Evolutionary conservation across 2,329 filamentous ascomycete species (phyloP).

Genomic region (Claviceps fusiformis): DNA sequence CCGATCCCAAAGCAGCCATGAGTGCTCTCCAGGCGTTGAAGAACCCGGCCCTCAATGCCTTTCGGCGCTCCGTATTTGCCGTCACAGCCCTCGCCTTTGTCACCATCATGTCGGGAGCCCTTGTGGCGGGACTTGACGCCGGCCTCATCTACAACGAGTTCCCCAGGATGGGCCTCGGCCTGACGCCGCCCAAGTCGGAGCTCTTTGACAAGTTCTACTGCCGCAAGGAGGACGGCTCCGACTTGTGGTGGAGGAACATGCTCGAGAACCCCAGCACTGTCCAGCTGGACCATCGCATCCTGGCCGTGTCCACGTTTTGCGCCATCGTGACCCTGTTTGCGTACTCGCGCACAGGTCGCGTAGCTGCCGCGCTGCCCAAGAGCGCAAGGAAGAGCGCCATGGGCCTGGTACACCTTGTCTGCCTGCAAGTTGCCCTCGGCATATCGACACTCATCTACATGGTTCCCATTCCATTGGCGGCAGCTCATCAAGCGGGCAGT

Average conservation of each 20-base stretch:
- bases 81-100: constrained; percentile 67
- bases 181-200: constrained; percentile 69
- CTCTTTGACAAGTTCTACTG: constrained; percentile 79
- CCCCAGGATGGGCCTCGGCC: constrained; percentile 78
- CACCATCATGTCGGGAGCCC: constrained; percentile 84
- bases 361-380: constrained; percentile 45
- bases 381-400: constrained; percentile 55
- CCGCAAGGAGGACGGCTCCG: constrained; percentile 60
- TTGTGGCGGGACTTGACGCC: constrained; percentile 90
- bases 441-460: constrained; percentile 89
- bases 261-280: constrained; percentile 94
- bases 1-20: constrained; percentile 49
- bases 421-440: constrained; percentile 70
- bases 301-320: constrained; percentile 80
- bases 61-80: constrained; percentile 59
- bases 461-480: constrained; percentile 76
- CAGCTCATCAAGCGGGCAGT: constrained; percentile 83
- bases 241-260: constrained; percentile 94
- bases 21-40: constrained; percentile 48
- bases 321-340: constrained; percentile 65
- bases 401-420: constrained; percentile 72
- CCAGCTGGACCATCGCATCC: constrained; percentile 86
- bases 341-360: constrained; percentile 57
- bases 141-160: constrained; percentile 99
- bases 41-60: constrained; percentile 53